These are phyloP conservation scores for Leccinum fibrillosum DNA, from an alignment of 768 basidiomycete genomes.

Conservation along the genomic window DNA sequence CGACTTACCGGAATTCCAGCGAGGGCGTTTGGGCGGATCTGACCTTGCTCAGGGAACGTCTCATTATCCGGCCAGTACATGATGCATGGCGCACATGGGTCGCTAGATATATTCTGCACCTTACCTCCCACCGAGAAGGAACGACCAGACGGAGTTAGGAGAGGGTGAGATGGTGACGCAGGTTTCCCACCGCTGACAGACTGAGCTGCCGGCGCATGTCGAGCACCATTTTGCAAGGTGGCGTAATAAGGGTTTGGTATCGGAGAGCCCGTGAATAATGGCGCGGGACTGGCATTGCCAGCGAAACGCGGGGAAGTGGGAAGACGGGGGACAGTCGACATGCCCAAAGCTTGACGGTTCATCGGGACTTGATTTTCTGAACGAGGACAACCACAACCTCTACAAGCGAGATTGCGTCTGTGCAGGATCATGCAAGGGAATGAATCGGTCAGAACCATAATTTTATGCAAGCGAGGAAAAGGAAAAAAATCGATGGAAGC, in stretches of 20 bases:
- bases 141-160: constrained; percentile 81
- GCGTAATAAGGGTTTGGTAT: constrained; percentile 30
- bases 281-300: constrained; percentile 11
- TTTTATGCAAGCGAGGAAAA: constrained; percentile 13
- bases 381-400: constrained; percentile 70
- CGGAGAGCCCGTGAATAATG: constrained; percentile 16
- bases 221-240: constrained; percentile 13
- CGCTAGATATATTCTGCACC: constrained; percentile 74
- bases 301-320: constrained; percentile 27
- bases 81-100: constrained; percentile 70
- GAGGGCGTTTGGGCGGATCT: constrained; percentile 62
- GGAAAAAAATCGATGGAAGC: neutral
- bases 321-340: constrained; percentile 20
- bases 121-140: constrained; percentile 73
- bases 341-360: constrained; percentile 28
- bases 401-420: constrained; percentile 76
- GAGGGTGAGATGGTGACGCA: constrained; percentile 51
- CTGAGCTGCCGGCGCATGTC: constrained; percentile 29
- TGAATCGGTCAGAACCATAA: constrained; percentile 43
- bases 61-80: constrained; percentile 95
- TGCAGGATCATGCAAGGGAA: constrained; percentile 49
- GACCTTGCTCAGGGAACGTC: constrained; percentile 73
- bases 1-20: constrained; percentile 51
- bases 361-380: constrained; percentile 33
- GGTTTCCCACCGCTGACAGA: constrained; percentile 30